Evolutionary conservation across 257 asterid species (phyloP).

Genomic region (Echium plantagineum): DNA sequence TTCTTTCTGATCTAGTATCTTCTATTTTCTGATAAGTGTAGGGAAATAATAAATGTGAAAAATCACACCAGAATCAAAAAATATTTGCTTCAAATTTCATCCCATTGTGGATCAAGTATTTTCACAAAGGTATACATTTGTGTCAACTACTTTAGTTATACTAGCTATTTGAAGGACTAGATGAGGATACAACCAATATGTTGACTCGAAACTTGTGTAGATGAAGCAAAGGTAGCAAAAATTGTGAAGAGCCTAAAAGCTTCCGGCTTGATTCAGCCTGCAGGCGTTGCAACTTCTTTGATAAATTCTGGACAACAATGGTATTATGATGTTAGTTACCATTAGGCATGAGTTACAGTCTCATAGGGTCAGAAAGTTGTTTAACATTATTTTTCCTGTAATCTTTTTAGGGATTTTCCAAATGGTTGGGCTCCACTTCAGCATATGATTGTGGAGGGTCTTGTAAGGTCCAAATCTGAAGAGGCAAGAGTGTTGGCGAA

Average conservation of each 20-base stretch:
- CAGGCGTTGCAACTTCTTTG: conserved; percentile 80
- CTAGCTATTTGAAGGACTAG: neutral
- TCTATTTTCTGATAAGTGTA: conserved; percentile 9
- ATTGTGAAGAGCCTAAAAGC: conserved; percentile 42
- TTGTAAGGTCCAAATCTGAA: conserved; percentile 36
- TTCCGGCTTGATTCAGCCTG: conserved; percentile 54
- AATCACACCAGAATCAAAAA: conserved; percentile 49
- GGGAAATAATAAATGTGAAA: conserved; percentile 48
- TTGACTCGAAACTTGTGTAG: conserved; percentile 23
- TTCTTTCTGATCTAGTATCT: conserved; percentile 6
- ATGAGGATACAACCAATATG: neutral
- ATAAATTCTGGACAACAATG: conserved; percentile 83
- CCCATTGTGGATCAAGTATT: conserved; percentile 65
- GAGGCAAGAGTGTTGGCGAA: conserved; percentile 39
- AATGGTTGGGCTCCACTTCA: conserved; percentile 98
- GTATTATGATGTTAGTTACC: conserved; percentile 14
- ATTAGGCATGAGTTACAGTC: neutral
- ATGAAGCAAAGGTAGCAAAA: conserved; percentile 32
- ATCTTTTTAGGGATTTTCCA: conserved; percentile 60
- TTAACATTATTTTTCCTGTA: neutral
- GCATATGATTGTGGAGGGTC: conserved; percentile 86
- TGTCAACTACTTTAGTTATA: neutral
- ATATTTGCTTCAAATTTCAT: conserved; percentile 63
- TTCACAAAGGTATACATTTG: conserved; percentile 48
- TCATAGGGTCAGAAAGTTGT: neutral